Percentiles rank a stretch among this genome's conserved stretches.
Evolutionary conservation across 371 early-diverging fungal species (phyloP).

Genomic region (Apophysomyces sp.): DNA sequence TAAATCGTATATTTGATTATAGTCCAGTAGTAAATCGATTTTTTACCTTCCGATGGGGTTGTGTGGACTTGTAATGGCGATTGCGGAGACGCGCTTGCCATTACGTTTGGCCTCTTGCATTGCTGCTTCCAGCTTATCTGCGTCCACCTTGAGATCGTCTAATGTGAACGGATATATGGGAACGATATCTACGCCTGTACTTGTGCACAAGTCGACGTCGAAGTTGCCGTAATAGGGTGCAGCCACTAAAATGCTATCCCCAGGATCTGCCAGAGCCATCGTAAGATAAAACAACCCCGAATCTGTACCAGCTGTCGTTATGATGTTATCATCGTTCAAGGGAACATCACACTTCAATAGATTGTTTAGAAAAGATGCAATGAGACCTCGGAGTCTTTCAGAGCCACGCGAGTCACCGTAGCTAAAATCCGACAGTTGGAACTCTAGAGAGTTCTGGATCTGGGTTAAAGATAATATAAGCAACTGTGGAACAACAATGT

Average conservation of each 20-base stretch:
- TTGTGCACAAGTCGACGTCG: constrained; percentile 56
- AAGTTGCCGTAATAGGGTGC: constrained; percentile 79
- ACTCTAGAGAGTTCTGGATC: constrained; percentile 1
- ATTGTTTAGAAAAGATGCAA: constrained; percentile 61
- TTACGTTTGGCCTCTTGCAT: constrained; percentile 28
- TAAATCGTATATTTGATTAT: not conserved
- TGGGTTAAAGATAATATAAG: not conserved
- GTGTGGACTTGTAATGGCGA: constrained; percentile 69
- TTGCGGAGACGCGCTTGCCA: constrained; percentile 45
- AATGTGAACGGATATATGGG: constrained; percentile 4
- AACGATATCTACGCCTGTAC: constrained; percentile 51
- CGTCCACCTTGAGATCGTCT: constrained; percentile 26
- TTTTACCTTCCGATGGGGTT: constrained; percentile 62
- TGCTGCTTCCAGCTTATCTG: constrained; percentile 40
- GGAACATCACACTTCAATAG: constrained; percentile 52
- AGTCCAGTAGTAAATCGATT: not conserved
- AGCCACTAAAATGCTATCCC: constrained; percentile 71
- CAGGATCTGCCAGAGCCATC: constrained; percentile 63
- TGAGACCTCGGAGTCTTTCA: constrained; percentile 37
- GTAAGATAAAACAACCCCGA: constrained; percentile 61
- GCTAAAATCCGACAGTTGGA: constrained; percentile 35
- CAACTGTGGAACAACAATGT: not conserved
- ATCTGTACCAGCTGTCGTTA: constrained; percentile 69
- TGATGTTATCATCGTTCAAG: constrained; percentile 52
- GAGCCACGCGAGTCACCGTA: constrained; percentile 58